Evolutionary conservation across 1,139 yeast genomes (phyloP).

Genomic region (Saccharomyces hybrid): DNA sequence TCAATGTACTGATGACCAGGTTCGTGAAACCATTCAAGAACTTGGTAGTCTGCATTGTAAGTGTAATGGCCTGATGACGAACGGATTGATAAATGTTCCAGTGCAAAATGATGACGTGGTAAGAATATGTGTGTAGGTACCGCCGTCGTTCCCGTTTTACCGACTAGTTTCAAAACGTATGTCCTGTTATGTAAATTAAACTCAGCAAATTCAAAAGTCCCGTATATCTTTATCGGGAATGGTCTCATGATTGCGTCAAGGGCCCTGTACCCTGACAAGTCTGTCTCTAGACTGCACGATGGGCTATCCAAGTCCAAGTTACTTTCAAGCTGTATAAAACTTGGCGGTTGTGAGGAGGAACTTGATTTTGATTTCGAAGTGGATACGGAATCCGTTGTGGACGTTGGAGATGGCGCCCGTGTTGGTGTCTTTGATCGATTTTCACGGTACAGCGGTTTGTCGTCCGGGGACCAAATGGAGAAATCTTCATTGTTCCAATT

Average conservation of each 20-base stretch:
- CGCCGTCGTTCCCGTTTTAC: conserved; percentile 17
- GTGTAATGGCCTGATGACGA: conserved; percentile 49
- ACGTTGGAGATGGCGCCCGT: neutral
- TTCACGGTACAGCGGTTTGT: conserved; percentile 25
- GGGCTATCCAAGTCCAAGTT: neutral
- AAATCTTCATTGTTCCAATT: conserved; percentile 90
- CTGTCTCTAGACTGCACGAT: neutral
- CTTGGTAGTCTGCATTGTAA: conserved; percentile 44
- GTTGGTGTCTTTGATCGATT: neutral
- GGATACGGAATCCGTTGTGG: neutral
- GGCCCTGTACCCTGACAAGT: conserved; percentile 52
- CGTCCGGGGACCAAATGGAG: conserved; percentile 76
- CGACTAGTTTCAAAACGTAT: conserved; percentile 43
- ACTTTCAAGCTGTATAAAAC: neutral
- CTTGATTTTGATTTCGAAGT: neutral
- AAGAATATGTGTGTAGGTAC: conserved; percentile 51
- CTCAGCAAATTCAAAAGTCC: conserved; percentile 42
- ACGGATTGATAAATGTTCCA: conserved; percentile 20
- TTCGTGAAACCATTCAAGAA: conserved; percentile 65
- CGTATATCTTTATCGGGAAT: conserved; percentile 53
- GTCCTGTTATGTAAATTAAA: conserved; percentile 45
- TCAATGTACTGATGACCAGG: conserved; percentile 34
- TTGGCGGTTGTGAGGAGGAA: neutral
- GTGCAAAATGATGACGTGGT: conserved; percentile 64
- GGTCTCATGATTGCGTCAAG: conserved; percentile 68